These are phyloP conservation scores for Epichloe sp. DNA, from an alignment of 2,329 filamentous ascomycete species.

Conservation along the genomic window DNA sequence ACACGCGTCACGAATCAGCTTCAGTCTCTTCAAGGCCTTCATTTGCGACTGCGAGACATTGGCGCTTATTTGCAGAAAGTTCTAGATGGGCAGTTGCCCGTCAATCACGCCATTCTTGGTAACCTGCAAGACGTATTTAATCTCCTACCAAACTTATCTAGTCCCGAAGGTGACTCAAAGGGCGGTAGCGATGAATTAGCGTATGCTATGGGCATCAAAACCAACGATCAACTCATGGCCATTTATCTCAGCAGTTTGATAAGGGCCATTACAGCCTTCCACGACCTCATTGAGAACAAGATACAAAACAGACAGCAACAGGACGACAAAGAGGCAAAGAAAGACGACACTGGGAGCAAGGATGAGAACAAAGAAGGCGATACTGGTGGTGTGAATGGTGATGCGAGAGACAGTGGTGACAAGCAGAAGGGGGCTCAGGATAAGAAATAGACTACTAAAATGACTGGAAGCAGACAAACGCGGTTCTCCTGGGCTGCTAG, in stretches of 20 bases:
- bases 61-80: slow-evolving; percentile 93
- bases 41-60: slow-evolving; percentile 89
- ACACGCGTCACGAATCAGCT: slow-evolving; percentile 96
- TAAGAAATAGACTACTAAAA: slow-evolving; percentile 21
- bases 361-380: slow-evolving; percentile 43
- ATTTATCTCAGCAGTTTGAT: slow-evolving; percentile 97
- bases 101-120: slow-evolving; percentile 94
- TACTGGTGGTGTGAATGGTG: slow-evolving; percentile 25
- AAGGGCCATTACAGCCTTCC: slow-evolving; percentile 94
- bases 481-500: neutral
- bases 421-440: slow-evolving; percentile 47
- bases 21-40: slow-evolving; percentile 90
- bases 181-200: slow-evolving; percentile 69
- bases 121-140: slow-evolving; percentile 99
- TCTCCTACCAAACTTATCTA: slow-evolving; percentile 87
- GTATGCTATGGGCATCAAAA: slow-evolving; percentile 97
- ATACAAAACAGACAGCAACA: slow-evolving; percentile 97
- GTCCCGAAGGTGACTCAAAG: slow-evolving; percentile 56
- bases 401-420: slow-evolving; percentile 35
- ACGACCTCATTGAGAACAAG: slow-evolving; percentile 99
- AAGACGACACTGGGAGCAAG: slow-evolving; percentile 51
- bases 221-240: slow-evolving; percentile 96
- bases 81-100: slow-evolving; percentile 77
- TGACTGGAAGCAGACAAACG: neutral
- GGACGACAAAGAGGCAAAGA: slow-evolving; percentile 86